Base-by-base conservation (phyloP, 2,329 filamentous ascomycete genomes). In the Aspergillus eucalypticola region DNA sequence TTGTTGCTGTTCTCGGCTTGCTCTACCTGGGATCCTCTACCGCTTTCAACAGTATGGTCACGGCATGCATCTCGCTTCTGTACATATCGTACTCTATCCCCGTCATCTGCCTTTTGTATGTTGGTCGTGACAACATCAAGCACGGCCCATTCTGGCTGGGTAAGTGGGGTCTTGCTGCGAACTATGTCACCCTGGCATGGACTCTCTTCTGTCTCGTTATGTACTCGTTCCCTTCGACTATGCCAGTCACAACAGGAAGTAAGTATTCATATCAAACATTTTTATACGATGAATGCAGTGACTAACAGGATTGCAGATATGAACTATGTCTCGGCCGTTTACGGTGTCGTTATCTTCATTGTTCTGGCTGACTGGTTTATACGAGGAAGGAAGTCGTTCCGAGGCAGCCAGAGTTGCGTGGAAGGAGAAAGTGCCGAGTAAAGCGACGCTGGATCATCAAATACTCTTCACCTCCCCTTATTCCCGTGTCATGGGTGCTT, bases 81-180 rank as follows among this genome's bases (percentile, higher is more conserved):
- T 81, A 79, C 61, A 65, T 82, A 42, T 78, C 78, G 3, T 82
- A 83, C 65, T 65, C 79, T 2, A 75, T 81, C 53, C 81, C 81
- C 0, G 75, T 83, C 35, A 59, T 78, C 55, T 81, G 78, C 60
- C 75, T 82, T 39, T 74, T 82, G 27, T 65, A 79, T 53, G 72
- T 72, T 23, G 81, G 81, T 21, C 78, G 81, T 52, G 66, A 78
- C 39, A 79, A 75, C 55, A 78, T 83, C 66, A 60, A 63, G 1
- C 77, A 76, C 59, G 81, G 81, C 0, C 79, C 81, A 0, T 83
- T 83, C 71, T 82, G 78, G 75, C 69, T 83, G 25, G 81, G 80
- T 1, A 72, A 71, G 5, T 42, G 80, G 44, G 81, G 81, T 1
- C 60, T 77, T 21, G 66, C 78, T 48, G 69, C 76, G 13, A 82